These are phyloP conservation scores for Gardenia jasminoides DNA, from an alignment of 257 asterid species.

Conservation along the genomic window DNA sequence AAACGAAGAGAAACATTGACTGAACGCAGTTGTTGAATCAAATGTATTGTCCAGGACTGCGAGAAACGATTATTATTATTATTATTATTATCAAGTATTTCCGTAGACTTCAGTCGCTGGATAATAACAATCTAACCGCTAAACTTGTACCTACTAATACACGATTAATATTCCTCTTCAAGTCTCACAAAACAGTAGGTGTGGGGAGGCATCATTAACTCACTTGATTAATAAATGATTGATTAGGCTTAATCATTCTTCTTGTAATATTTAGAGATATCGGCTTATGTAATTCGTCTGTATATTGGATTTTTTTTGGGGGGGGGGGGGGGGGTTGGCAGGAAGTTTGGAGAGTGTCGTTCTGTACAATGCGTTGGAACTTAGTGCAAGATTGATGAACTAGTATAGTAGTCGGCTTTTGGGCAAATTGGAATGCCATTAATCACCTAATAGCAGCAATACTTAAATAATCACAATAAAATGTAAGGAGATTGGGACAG, in stretches of 20 bases:
- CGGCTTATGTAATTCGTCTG: too few species aligned
- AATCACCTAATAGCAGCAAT: not conserved
- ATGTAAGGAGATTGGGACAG: constrained; percentile 9
- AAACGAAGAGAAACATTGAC: not conserved
- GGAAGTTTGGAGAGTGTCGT: not conserved
- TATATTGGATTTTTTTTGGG: too few species aligned
- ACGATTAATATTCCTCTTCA: not conserved
- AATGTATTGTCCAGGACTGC: not conserved
- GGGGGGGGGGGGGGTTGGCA: too few species aligned
- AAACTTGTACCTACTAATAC: not conserved
- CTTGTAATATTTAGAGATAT: too few species aligned
- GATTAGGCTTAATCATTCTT: constrained; percentile 6
- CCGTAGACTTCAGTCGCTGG: not conserved
- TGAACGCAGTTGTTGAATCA: not conserved
- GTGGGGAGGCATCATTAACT: too few species aligned
- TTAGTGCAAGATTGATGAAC: not conserved
- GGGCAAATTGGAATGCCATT: constrained; percentile 16
- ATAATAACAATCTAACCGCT: constrained; percentile 7
- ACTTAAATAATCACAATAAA: not conserved
- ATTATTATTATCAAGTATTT: too few species aligned
- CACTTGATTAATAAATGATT: not conserved
- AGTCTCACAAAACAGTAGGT: not conserved
- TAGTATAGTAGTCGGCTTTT: not conserved
- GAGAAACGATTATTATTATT: not conserved
- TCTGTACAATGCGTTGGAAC: not conserved